These are phyloP conservation scores for Diaporthe capsici DNA, from an alignment of 2,329 filamentous ascomycete species.

Conservation along the genomic window DNA sequence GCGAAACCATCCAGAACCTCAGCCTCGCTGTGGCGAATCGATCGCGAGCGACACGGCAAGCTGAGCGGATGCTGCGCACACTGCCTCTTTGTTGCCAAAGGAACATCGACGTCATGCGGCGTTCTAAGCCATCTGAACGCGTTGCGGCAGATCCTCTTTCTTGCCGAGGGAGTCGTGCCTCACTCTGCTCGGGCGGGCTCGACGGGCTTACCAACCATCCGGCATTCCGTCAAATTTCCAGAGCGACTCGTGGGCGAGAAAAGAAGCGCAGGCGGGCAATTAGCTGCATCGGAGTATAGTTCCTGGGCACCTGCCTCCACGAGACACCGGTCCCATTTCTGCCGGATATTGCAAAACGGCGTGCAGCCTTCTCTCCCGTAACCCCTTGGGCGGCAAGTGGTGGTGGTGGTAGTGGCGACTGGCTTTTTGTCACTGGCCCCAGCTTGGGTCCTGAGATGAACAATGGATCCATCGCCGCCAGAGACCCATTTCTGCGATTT, in stretches of 20 bases:
- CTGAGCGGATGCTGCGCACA: not conserved
- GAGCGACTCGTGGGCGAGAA: conserved; percentile 1
- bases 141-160: not conserved
- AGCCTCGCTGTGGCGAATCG: conserved; percentile 5
- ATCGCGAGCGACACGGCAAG: not conserved
- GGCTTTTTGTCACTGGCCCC: not conserved
- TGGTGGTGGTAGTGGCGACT: not conserved
- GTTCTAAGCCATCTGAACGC: conserved; percentile 17
- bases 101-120: not conserved
- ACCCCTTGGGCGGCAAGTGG: not conserved
- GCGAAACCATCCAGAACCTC: not conserved
- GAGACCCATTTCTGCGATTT: conserved; percentile 30
- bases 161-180: conserved; percentile 4
- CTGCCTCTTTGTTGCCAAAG: conserved; percentile 7
- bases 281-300: not conserved
- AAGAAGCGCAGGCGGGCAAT: not conserved
- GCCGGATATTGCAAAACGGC: not conserved
- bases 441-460: conserved; percentile 14
- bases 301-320: not conserved
- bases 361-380: not conserved
- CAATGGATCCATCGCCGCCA: conserved; percentile 21
- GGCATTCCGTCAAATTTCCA: conserved; percentile 20
- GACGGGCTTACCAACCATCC: not conserved
- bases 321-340: not conserved
- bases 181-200: not conserved